These are phyloP conservation scores for Penicillium sp. DNA, from an alignment of 2,329 filamentous ascomycete genomes.

Conservation along the genomic window DNA sequence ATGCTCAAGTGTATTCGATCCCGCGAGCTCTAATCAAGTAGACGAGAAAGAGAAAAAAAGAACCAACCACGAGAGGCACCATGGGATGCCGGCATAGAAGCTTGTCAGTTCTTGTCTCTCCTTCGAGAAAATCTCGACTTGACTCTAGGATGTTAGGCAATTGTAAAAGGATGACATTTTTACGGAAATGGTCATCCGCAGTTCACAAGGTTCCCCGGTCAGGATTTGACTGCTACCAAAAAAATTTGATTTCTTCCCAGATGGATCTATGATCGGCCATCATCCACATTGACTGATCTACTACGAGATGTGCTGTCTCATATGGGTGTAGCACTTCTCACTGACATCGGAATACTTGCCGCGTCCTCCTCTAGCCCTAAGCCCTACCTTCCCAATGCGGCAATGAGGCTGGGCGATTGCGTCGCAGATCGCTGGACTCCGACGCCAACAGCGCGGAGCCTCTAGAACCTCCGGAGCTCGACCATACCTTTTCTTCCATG, in stretches of 20 bases:
- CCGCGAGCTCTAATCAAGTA: neutral
- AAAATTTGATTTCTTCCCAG: too few species aligned
- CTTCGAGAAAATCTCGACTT: neutral
- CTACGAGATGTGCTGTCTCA: too few species aligned
- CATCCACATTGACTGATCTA: too few species aligned
- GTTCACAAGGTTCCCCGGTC: too few species aligned
- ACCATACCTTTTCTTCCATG: neutral
- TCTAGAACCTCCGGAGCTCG: neutral
- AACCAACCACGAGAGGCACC: too few species aligned
- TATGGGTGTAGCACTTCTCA: too few species aligned
- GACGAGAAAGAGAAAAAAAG: too few species aligned
- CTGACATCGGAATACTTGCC: neutral
- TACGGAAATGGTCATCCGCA: too few species aligned
- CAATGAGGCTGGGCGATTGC: conserved; percentile 2
- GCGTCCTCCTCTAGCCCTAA: conserved; percentile 25
- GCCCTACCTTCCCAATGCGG: conserved; percentile 35
- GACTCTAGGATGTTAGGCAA: neutral
- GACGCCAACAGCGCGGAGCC: neutral
- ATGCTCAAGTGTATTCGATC: neutral
- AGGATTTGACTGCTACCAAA: too few species aligned
- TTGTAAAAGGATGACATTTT: neutral
- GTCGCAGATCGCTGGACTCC: conserved; percentile 1
- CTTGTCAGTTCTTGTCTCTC: neutral
- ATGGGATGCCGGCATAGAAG: too few species aligned
- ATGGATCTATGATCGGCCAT: too few species aligned